A percentile compares a stretch with the other conserved stretches of the same genome.
phyloP scores from a whole-genome alignment of 2,329 filamentous ascomycete genomes.

The Pyrenochaeta sp. region DNA sequence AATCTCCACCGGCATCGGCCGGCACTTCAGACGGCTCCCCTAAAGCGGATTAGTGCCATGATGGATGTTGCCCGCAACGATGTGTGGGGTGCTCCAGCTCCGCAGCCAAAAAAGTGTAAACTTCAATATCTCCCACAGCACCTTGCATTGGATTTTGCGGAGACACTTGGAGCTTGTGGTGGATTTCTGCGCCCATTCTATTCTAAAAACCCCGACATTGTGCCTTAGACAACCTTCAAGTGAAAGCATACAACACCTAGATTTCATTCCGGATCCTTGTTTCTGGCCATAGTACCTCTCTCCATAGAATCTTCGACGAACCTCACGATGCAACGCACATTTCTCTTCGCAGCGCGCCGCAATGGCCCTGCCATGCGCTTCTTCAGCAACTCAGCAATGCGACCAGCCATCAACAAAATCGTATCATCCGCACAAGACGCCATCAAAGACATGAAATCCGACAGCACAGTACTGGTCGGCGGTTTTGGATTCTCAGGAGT shows the following conservation, averaged over 20 bases:
- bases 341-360: conserved; percentile 43
- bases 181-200: no score
- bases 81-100: conserved; percentile 42
- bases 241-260: no score
- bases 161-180: conserved; percentile 16
- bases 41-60: conserved; percentile 28
- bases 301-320: no score
- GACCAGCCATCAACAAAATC: conserved; percentile 50
- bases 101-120: conserved; percentile 28
- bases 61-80: conserved; percentile 31
- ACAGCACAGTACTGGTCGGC: conserved; percentile 46
- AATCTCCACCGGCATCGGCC: conserved; percentile 41
- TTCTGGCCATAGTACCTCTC: no score
- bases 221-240: no score
- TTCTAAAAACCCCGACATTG: no score
- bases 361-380: conserved; percentile 42
- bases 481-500: conserved; percentile 51
- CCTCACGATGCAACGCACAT: conserved; percentile 43
- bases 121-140: conserved; percentile 4
- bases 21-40: conserved; percentile 42
- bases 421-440: conserved; percentile 48
- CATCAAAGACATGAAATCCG: conserved; percentile 48
- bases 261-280: no score
- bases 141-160: conserved; percentile 20
- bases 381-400: conserved; percentile 42